Conservation (phyloP, 345 rosid species). For the Salix suchowensis region DNA sequence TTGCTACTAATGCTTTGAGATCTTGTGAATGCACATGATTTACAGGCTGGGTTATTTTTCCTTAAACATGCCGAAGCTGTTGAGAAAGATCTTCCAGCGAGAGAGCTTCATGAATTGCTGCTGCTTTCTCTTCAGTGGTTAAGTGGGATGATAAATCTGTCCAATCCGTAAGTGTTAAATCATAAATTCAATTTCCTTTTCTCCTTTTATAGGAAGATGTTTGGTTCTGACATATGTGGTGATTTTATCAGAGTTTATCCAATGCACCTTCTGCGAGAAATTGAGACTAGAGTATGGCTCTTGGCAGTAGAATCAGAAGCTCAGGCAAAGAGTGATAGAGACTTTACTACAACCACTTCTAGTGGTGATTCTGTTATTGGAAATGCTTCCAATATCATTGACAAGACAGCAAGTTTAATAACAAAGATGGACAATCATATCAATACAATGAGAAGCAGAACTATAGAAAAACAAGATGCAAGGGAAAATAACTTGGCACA, state of each 20-base stretch:
- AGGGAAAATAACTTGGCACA: conserved; percentile 45
- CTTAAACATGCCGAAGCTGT: conserved; percentile 88
- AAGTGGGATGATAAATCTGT: conserved; percentile 78
- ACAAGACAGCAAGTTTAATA: conserved; percentile 76
- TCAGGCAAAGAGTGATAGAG: conserved; percentile 65
- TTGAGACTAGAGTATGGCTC: conserved; percentile 96
- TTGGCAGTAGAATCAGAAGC: conserved; percentile 98
- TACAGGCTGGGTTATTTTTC: conserved; percentile 91
- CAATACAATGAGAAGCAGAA: conserved; percentile 52
- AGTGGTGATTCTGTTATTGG: conserved; percentile 41
- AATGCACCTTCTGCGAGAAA: conserved; percentile 88
- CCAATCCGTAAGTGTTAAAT: conserved; percentile 67
- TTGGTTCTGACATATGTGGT: conserved; percentile 25
- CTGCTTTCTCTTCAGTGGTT: conserved; percentile 94
- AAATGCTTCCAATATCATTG: conserved; percentile 61
- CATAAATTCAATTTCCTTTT: conserved; percentile 7
- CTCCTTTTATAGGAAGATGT: background rate
- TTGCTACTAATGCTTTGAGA: conserved; percentile 9
- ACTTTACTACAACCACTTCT: conserved; percentile 38
- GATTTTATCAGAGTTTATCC: conserved; percentile 70
- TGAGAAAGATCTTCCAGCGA: conserved; percentile 95
- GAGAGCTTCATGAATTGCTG: conserved; percentile 83
- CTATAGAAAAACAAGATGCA: conserved; percentile 56
- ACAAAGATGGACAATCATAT: conserved; percentile 92
- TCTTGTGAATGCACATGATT: conserved; percentile 8